A percentile compares a stretch with the other conserved stretches of the same genome.
Evolutionary conservation across 768 basidiomycete genomes (phyloP).

Genomic region (Boletus subparvulus): DNA sequence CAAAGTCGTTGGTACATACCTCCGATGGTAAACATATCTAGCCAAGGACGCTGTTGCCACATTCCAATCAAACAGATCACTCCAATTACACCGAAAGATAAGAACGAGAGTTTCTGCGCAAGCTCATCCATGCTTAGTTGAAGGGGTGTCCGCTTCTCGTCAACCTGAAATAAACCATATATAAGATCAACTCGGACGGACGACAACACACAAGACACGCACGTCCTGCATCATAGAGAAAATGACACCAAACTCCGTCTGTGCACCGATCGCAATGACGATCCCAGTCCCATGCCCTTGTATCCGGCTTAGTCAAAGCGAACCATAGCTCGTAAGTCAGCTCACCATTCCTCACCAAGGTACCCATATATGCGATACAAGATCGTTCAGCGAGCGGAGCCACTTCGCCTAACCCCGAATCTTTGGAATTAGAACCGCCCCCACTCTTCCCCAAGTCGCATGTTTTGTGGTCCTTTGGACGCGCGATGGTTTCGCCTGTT

Average conservation of each 20-base stretch:
- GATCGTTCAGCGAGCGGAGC: conserved; percentile 77
- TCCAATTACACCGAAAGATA: conserved; percentile 94
- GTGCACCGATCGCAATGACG: conserved; percentile 80
- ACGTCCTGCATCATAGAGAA: conserved; percentile 99
- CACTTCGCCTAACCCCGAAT: conserved; percentile 39
- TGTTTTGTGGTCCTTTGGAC: conserved; percentile 60
- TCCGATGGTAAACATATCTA: conserved; percentile 99
- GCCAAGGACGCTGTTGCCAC: conserved; percentile 80
- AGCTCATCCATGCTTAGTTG: conserved; percentile 97
- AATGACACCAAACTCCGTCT: conserved; percentile 94
- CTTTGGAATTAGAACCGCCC: conserved; percentile 6
- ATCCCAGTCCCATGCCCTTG: conserved; percentile 80
- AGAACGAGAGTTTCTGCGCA: conserved; percentile 83
- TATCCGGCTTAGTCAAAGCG: conserved; percentile 5
- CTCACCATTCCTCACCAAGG: conserved; percentile 84
- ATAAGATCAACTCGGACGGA: background rate
- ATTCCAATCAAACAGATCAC: conserved; percentile 90
- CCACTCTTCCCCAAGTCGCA: conserved; percentile 46
- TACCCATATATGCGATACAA: conserved; percentile 95
- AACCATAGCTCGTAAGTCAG: background rate
- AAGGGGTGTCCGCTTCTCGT: conserved; percentile 89
- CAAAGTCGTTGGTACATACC: conserved; percentile 48
- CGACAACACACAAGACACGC: conserved; percentile 15
- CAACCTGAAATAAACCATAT: conserved; percentile 41
- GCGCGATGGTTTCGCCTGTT: conserved; percentile 88